Base-by-base conservation (phyloP, 805 yeast species). In the Metschnikowia henanensis region DNA sequence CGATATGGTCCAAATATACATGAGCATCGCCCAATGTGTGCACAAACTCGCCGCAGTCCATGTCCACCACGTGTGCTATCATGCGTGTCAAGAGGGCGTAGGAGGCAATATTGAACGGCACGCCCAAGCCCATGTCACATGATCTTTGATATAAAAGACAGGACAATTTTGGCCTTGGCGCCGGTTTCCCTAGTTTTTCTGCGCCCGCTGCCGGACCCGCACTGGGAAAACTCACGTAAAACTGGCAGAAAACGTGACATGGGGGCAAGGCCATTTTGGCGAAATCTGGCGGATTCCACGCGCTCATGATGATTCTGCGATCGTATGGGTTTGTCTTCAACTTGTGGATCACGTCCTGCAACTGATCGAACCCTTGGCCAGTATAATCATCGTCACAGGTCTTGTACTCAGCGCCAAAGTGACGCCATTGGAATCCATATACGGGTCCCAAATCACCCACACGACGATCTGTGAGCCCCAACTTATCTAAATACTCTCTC, bases 71-170 rank as follows among this genome's bases (percentile, higher is more conserved):
- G 49, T 87, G 88, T 2, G 99, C 99, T 51, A 94, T 85, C 97
- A 94, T 92, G 56, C 79, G 84, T 2, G 97, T 91, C 49, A 94
- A 73, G 42, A 94, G 71, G 0, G 99, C 96, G 61, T 94, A 94
- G 0, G 97, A 89, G 0, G 99, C 99, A 58, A 94, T 94, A 62
- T 94, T 94, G 66, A 94, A 94, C 0, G 99, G 99, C 18, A 94
- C 98, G 12, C 99, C 99, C n/a, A 94, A 77, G 0, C 99, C 99
- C 97, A 94, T 91, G 61, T 94, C 99, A 66, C 98, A 92, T n/a
- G 96, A 87, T 58, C 99, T 80, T 69, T 94, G 99, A 66, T 94
- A 94, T 71, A 94, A 72, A 46, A 85, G 78, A 63, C 99, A 94
- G 10, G 94, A 86, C 43, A 94, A 75, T 57, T 76, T 81, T 18